A percentile compares a stretch with the other conserved stretches of the same genome.
Conservation (phyloP, 768 basidiomycete species). For the Agaricus blazei region DNA sequence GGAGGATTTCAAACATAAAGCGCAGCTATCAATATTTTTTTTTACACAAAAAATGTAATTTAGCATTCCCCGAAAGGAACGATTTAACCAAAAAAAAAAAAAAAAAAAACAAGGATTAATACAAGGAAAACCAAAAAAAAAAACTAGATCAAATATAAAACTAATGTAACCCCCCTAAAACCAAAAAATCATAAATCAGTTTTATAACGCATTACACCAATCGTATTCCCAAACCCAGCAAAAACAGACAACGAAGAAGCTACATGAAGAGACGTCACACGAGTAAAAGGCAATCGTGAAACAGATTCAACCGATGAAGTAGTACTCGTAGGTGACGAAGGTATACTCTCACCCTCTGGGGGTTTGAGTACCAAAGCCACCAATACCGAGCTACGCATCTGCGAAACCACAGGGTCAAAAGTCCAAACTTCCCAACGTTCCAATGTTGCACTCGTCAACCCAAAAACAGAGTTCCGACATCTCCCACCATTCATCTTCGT, state of each 20-base stretch:
- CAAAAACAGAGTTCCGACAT: slow-evolving; percentile 22
- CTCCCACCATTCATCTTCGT: slow-evolving; percentile 7
- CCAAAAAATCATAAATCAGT: slow-evolving; percentile 9
- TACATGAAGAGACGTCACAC: slow-evolving; percentile 56
- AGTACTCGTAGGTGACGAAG: slow-evolving; percentile 13
- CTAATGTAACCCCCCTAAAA: too few species aligned
- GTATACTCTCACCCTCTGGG: slow-evolving; percentile 13
- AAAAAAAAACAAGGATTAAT: too few species aligned
- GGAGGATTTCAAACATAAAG: too few species aligned
- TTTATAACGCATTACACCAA: slow-evolving; percentile 48
- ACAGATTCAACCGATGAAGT: slow-evolving; percentile 22
- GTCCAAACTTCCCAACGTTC: slow-evolving; percentile 85
- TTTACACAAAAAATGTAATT: too few species aligned
- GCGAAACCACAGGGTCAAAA: slow-evolving; percentile 53
- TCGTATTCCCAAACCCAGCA: slow-evolving; percentile 77
- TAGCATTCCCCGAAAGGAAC: too few species aligned
- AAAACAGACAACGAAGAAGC: slow-evolving; percentile 37
- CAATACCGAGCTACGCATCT: slow-evolving; percentile 46
- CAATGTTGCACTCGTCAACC: slow-evolving; percentile 58
- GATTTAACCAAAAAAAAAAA: too few species aligned
- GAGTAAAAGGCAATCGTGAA: slow-evolving; percentile 76
- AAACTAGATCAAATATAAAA: not conserved
- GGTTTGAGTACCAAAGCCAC: slow-evolving; percentile 33
- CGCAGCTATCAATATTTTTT: too few species aligned
- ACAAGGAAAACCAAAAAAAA: not conserved